Evolutionary conservation across 2,329 filamentous ascomycete genomes (phyloP), one percentile per base, ranked within the genome.

Genomic region (Sarocladium strictum): DNA sequence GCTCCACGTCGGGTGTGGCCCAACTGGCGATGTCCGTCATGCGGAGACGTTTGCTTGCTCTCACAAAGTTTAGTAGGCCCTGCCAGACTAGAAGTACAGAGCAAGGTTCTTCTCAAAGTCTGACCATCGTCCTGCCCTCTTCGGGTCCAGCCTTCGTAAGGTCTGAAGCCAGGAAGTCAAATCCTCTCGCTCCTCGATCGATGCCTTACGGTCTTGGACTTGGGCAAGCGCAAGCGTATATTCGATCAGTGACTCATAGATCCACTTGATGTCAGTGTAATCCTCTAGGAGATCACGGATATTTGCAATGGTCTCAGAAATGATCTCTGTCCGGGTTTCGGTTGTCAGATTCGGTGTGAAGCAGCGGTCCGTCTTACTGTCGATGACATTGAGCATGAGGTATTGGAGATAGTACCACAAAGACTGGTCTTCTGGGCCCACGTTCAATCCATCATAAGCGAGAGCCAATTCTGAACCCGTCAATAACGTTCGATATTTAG

Each of bases 391-490:
- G 57, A 84, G 80, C 72, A 97, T 84, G 55, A 97, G 75, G 64
- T 87, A 96, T 62, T 94, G 88, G 68, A 97, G 91, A 65, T 99
- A 97, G 69, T 95, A 96, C 92, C 94, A 99, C 5, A 97, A 77
- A 17, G 91, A 96, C 66, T 97, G 93, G 66, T 97, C 93, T 61
- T 96, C 91, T 0, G 93, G 91, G 56, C 95, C 92, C 35, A 90
- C 89, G 57, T 91, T 94, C 50, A 97, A 76, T 0, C 88, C 92
- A 55, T 86, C 81, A 54, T 87, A 84, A 24, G 96, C 85, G 41
- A 89, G 74, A 24, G 81, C 76, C 52, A 97, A 76, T 72, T 99
- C 94, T 78, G 23, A 10, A 10, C 15, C 37, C 2, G 21, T 57
- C n/a, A 54, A 56, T 5, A 37, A 33, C 49, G n/a, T 14, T 38